Base-by-base conservation (phyloP, 345 rosid genomes). In the Excoecaria cochinchinensis region DNA sequence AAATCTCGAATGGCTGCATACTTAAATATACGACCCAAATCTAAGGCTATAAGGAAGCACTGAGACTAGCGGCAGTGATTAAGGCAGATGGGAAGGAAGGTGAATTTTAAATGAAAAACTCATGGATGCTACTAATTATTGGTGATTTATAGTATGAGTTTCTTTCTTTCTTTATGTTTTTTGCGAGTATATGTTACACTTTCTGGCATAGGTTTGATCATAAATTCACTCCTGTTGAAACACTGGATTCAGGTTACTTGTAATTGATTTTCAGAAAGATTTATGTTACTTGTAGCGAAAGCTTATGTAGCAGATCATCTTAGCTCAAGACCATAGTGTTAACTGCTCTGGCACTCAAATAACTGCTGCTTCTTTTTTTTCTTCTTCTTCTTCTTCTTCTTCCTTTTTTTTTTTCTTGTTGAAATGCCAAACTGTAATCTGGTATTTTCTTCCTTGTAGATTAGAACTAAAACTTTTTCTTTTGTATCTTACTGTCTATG, bases 1-100 rank as follows among this genome's bases (percentile, higher is more conserved):
- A 79, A 81, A n/a, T 77, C 82, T 6, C 88, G 98, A 80, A 90
- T 85, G 76, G 68, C 74, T 22, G 96, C 94, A 2, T 92, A 94
- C 78, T 91, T 90, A 21, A 87, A 89, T 86, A 67, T 83, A 15
- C 59, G 81, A 69, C 76, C 79, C 5, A 77, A 80, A 56, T 76
- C 85, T 68, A 68, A 68, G n/a, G 58, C 38, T 12, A 69, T 51
- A 69, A 10, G 44, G 12, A 69, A 51, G 72, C 72, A 13, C 72
- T 31, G 60, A 51, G 46, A 31, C 31, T 8, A 31, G 21, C 15
- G 8, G 31, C 72, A 52, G 19, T 3, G 4, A 51, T 4, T 6
- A 52, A 68, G 46, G 42, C 6, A 11, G 46, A 69, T 36, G 4
- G 38, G 40, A 16, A 4, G 8, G 11, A 10, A 69, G 60, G 72